Evolutionary conservation across 257 asterid species (phyloP).

Genomic region (Solanum tarapatanum): DNA sequence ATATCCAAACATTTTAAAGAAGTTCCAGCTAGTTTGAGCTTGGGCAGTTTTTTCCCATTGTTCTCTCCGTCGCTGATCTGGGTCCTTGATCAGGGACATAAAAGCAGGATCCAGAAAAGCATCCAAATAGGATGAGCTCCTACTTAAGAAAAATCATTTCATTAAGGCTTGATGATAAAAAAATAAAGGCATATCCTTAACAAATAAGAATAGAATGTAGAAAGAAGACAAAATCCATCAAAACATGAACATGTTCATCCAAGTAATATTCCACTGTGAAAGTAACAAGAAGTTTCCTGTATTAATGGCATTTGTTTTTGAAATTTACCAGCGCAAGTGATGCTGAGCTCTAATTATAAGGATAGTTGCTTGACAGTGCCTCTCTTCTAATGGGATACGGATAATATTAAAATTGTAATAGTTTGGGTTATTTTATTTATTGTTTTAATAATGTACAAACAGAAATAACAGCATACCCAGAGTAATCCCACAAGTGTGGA

Average conservation of each 20-base stretch:
- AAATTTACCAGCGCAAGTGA: neutral
- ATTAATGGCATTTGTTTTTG: neutral
- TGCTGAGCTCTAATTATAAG: neutral
- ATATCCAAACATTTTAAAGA: slow-evolving; percentile 69
- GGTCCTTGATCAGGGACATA: slow-evolving; percentile 86
- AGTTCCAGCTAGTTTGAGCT: slow-evolving; percentile 65
- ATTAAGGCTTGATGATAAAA: neutral
- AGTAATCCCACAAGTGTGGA: neutral
- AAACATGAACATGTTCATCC: neutral
- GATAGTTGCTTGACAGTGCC: neutral
- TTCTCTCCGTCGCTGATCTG: slow-evolving; percentile 75
- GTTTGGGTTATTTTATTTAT: neutral
- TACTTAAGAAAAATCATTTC: slow-evolving; percentile 7
- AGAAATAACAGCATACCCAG: neutral
- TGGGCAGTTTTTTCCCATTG: slow-evolving; percentile 87
- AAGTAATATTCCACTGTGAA: neutral
- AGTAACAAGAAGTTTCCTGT: neutral
- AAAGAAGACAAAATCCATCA: neutral
- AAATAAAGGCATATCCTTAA: neutral
- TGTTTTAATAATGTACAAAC: neutral
- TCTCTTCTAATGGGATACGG: neutral
- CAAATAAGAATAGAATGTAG: neutral
- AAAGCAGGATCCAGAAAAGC: slow-evolving; percentile 85
- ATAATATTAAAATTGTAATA: neutral
- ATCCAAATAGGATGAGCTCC: slow-evolving; percentile 69